Base-by-base conservation (phyloP, 805 yeast species). In the Teunomyces cretensis region DNA sequence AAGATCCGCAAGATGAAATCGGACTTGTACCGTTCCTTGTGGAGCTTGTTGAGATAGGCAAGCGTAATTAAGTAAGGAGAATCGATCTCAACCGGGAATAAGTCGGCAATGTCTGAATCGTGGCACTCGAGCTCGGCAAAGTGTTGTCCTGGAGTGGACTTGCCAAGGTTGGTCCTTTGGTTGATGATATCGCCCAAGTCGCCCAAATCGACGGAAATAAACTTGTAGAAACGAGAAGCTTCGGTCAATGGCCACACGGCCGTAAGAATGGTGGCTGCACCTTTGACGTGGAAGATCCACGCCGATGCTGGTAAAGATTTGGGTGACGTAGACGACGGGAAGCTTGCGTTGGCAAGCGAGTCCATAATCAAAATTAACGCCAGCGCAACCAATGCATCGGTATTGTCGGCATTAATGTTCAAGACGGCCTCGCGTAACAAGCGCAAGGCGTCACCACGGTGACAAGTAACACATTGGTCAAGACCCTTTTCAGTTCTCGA, bases 201-300 rank as follows among this genome's bases (percentile, higher is more conserved):
- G 42, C 95, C 86, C 45, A 92, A 70, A 58, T 90, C 97, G 9
- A 88, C 91, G n/a, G 92, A 84, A 33, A 68, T 68, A 46, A 72
- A 72, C 54, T 72, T 71, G 56, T 72, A 70, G 54, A 72, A 72
- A 16, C 77, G 49, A 22, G 70, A 65, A 4, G 70, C 52, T 51
- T 71, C 76, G 1, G 76, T 69, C 43, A 90, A 70, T 3, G 96
- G 97, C 90, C 97, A 89, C n/a, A 91, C 96, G 0, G 97, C 96
- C 1, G 96, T 87, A 41, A 92, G 72, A 43, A 92, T 92, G 0
- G 97, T 91, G 5, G 97, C 97, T 0, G 97, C 96, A 27, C 97
- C 98, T 55, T 94, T 87, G 9, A 92, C 97, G 58, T 92, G 97
- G 72, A 88, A 94, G 45, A 92, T 83, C 98, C 98, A 92, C 0